phyloP scores from a whole-genome alignment of 2,329 filamentous ascomycete species.

The Neophaeococcomyces aloes region DNA sequence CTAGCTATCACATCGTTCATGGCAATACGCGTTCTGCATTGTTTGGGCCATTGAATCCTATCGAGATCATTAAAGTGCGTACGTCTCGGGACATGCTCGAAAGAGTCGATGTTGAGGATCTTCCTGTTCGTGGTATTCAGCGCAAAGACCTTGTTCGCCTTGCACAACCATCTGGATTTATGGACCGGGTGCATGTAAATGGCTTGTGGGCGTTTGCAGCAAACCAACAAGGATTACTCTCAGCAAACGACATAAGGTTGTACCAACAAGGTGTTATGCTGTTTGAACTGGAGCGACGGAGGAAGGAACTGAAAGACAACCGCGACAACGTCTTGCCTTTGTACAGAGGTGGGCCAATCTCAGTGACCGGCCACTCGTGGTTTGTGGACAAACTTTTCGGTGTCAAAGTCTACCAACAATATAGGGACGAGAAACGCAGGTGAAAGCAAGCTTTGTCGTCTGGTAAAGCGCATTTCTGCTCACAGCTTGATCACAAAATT shows the following conservation, averaged over 20 bases:
- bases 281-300: slow-evolving; percentile 6
- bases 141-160: not conserved
- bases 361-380: slow-evolving; percentile 8
- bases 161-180: not conserved
- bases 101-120: not conserved
- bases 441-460: slow-evolving; percentile 2
- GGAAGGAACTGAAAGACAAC: slow-evolving; percentile 7
- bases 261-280: slow-evolving; percentile 8
- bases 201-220: slow-evolving; percentile 9
- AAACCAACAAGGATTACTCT: slow-evolving; percentile 4
- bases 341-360: slow-evolving; percentile 8
- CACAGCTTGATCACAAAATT: no score
- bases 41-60: slow-evolving; percentile 8
- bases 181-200: slow-evolving; percentile 8
- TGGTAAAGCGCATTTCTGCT: no score
- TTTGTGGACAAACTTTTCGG: slow-evolving; percentile 9
- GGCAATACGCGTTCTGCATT: slow-evolving; percentile 7
- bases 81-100: slow-evolving; percentile 9
- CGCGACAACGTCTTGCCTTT: slow-evolving; percentile 8
- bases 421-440: not conserved
- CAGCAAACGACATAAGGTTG: slow-evolving; percentile 1
- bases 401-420: slow-evolving; percentile 10
- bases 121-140: not conserved
- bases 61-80: slow-evolving; percentile 8
- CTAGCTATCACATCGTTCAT: slow-evolving; percentile 3